Evolutionary conservation across 768 basidiomycete genomes (phyloP).

Genomic region (Amanita exitialis): DNA sequence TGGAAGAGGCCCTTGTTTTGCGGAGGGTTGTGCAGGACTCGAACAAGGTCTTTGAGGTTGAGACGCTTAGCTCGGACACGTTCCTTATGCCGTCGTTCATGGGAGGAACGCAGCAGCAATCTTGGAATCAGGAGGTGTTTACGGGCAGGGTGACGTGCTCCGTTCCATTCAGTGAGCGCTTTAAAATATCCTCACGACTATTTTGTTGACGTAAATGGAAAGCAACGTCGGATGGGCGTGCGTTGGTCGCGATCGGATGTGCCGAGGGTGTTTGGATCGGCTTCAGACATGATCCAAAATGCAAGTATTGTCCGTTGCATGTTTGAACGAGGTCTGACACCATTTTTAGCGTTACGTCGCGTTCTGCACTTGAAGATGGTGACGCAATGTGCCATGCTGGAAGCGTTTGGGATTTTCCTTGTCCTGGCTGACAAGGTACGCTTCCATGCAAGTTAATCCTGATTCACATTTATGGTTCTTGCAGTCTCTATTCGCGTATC

Average conservation of each 20-base stretch:
- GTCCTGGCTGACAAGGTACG: conserved; percentile 85
- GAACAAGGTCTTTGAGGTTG: conserved; percentile 92
- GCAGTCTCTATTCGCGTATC: conserved; percentile 86
- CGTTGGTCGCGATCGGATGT: conserved; percentile 82
- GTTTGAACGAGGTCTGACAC: conserved; percentile 18
- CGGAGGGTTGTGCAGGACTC: conserved; percentile 84
- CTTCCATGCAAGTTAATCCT: conserved; percentile 32
- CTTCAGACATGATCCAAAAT: conserved; percentile 76
- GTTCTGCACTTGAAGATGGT: conserved; percentile 90
- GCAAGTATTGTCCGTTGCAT: conserved; percentile 30
- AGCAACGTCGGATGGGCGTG: conserved; percentile 77
- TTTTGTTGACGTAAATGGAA: conserved; percentile 34
- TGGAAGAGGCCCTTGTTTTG: conserved; percentile 84
- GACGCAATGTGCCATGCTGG: conserved; percentile 89
- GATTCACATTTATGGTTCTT: conserved; percentile 18
- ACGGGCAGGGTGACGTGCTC: conserved; percentile 90
- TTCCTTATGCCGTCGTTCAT: conserved; percentile 66
- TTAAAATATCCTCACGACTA: background rate
- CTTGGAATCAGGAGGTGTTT: conserved; percentile 64
- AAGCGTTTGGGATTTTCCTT: conserved; percentile 94
- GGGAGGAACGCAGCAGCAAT: conserved; percentile 31
- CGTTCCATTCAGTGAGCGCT: conserved; percentile 74
- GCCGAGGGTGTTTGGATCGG: conserved; percentile 95
- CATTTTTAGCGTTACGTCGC: conserved; percentile 64
- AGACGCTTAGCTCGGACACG: conserved; percentile 80